Base-by-base conservation (phyloP, 2,329 filamentous ascomycete genomes). In the Triangularia verruculosa region DNA sequence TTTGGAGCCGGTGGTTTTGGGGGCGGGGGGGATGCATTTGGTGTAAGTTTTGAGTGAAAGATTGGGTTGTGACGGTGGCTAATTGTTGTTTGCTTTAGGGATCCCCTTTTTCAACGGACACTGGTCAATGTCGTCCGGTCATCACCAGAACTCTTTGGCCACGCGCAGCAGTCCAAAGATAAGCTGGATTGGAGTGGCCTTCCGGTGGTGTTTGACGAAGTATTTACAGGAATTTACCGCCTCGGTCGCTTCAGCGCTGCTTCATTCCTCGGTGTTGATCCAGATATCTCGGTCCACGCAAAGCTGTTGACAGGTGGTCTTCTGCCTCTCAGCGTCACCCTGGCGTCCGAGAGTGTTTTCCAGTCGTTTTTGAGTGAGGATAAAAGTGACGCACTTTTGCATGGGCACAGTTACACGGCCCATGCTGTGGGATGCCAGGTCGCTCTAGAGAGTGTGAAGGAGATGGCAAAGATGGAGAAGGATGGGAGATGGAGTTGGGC, bases 351-450 rank as follows among this genome's bases (percentile, higher is more conserved):
- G 64, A 82, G 81, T 64, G 88, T 96, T 54, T 95, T 93, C 74
- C 72, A 85, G 1, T 85, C 86, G 0, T 96, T 96, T 72, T 78
- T 85, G 12, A 88, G 88, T 59, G 79, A 84, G 1, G 87, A 92
- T 57, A 96, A 95, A 77, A 86, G 85, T 0, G 90, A 94, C 68
- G 92, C 92, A 0, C 76, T 96, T 4, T 78, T 96, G 3, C 92
- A 96, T 69, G 92, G 92, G 0, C 92, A 96, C 73, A 94, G 90
- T 74, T 96, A 96, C 76, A 96, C 92, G 0, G 92, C 92, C 0
- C 91, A 96, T 74, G 83, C 92, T 0, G 84, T 95, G 1, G 92
- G 92, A 0, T 96, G 91, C 70, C 85, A 89, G 53, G 90, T 96
- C 0, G 92, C 89, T 0, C 80, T 89, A n/a, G 84, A 86, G 58